Conservation (phyloP, 2,329 filamentous ascomycete genomes). For the Xylariales sp. region DNA sequence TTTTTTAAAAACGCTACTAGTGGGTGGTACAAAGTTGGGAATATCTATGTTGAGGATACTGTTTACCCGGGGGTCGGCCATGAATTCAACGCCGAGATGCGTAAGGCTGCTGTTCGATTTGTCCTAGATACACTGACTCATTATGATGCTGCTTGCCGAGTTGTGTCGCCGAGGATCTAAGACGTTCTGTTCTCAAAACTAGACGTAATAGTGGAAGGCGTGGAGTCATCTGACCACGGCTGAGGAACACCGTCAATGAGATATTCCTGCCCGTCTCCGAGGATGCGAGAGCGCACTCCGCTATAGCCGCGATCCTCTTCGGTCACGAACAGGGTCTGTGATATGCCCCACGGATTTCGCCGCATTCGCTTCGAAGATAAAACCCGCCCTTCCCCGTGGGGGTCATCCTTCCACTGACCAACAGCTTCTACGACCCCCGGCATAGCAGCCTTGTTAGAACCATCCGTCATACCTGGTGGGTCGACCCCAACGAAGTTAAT, state of each 20-base stretch:
- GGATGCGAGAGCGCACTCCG: constrained; percentile 52
- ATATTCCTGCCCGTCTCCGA: constrained; percentile 53
- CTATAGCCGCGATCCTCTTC: constrained; percentile 52
- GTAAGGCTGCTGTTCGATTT: constrained; percentile 72
- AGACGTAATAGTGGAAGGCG: not conserved
- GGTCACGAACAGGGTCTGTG: constrained; percentile 58
- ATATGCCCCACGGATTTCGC: constrained; percentile 62
- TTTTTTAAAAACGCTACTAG: constrained; percentile 68
- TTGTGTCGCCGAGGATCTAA: constrained; percentile 45
- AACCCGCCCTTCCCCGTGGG: constrained; percentile 60
- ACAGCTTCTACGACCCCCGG: constrained; percentile 57
- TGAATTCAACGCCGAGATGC: constrained; percentile 75
- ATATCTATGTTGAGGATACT: constrained; percentile 70
- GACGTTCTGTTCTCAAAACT: constrained; percentile 10
- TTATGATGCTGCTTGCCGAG: constrained; percentile 46
- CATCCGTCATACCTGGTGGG: constrained; percentile 62
- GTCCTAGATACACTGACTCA: constrained; percentile 61
- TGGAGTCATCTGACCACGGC: constrained; percentile 53
- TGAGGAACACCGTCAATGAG: constrained; percentile 54
- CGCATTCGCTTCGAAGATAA: constrained; percentile 60
- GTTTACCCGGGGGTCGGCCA: constrained; percentile 78
- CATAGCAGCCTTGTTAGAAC: constrained; percentile 54
- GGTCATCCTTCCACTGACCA: constrained; percentile 63
- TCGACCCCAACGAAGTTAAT: constrained; percentile 72
- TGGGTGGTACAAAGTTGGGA: constrained; percentile 66